Evolutionary conservation across 371 early-diverging fungal genomes (phyloP).

Genomic region (Mortierella sp.): DNA sequence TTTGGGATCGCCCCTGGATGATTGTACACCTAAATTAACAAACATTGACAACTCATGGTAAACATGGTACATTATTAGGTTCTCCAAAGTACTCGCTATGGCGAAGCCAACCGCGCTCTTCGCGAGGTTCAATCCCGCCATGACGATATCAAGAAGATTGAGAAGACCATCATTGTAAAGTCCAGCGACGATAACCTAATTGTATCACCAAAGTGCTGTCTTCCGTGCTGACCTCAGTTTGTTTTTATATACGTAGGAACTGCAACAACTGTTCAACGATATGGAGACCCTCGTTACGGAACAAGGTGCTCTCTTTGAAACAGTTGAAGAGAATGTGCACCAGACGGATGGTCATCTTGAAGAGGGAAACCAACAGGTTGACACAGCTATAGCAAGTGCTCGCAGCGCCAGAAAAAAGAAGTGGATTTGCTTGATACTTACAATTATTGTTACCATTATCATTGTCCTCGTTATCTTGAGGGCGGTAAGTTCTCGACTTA

Average conservation of each 20-base stretch:
- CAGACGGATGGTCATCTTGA: conserved; percentile 77
- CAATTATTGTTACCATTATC: conserved; percentile 62
- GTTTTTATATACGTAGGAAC: conserved; percentile 67
- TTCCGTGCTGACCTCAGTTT: neutral
- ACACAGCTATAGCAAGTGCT: conserved; percentile 79
- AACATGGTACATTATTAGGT: conserved; percentile 59
- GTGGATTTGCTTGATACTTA: conserved; percentile 69
- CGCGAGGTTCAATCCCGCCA: conserved; percentile 90
- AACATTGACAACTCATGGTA: too few relatives aligned
- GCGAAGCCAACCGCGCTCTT: conserved; percentile 85
- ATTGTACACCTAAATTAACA: neutral
- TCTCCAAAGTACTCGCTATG: conserved; percentile 79
- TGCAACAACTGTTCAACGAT: conserved; percentile 90
- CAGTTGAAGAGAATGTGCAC: conserved; percentile 78
- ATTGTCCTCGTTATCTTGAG: conserved; percentile 58
- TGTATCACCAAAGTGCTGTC: neutral
- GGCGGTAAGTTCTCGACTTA: conserved; percentile 6
- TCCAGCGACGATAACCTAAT: neutral
- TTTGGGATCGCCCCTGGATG: neutral
- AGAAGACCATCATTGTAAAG: conserved; percentile 81
- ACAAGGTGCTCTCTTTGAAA: conserved; percentile 81
- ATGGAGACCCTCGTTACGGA: conserved; percentile 90
- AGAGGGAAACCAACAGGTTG: conserved; percentile 77
- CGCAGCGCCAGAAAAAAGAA: conserved; percentile 81
- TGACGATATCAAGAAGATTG: conserved; percentile 90